These are phyloP conservation scores for Sporothrix dimorphospora DNA, from an alignment of 2,329 filamentous ascomycete genomes.

Conservation along the genomic window DNA sequence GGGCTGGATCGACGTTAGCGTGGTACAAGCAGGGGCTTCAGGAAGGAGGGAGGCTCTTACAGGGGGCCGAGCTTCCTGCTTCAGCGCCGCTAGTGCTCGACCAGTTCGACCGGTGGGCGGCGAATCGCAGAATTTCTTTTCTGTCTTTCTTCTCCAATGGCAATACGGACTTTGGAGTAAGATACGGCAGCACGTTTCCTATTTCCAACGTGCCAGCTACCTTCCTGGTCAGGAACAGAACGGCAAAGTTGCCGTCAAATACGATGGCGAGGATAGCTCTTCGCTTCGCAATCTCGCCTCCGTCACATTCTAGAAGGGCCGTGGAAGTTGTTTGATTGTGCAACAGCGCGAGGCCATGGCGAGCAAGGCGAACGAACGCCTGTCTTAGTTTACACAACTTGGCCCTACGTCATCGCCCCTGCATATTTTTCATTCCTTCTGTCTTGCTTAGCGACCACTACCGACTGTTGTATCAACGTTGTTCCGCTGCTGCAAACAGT, in stretches of 20 bases:
- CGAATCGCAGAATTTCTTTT: conserved; percentile 8
- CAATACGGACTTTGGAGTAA: neutral
- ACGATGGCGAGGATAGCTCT: neutral
- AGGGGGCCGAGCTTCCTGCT: neutral
- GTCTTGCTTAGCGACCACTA: neutral
- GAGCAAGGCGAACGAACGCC: neutral
- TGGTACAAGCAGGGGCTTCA: neutral
- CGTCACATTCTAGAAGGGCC: neutral
- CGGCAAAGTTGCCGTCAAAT: neutral
- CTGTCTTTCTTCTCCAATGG: neutral
- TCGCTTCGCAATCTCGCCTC: neutral
- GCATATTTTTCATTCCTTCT: neutral
- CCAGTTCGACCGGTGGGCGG: neutral
- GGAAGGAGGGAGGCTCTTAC: neutral
- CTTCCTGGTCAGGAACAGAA: neutral
- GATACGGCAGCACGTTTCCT: neutral
- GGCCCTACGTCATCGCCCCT: neutral
- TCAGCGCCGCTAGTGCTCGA: no score
- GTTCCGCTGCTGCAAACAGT: neutral
- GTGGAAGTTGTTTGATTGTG: neutral
- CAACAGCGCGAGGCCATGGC: neutral
- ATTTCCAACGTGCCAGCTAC: no score
- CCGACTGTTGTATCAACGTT: neutral
- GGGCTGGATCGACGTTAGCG: conserved; percentile 7
- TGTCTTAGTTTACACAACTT: neutral